Evolutionary conservation across 371 early-diverging fungal genomes (phyloP), one percentile per base, ranked within the genome.

Genomic region (Mucor velutinosus): DNA sequence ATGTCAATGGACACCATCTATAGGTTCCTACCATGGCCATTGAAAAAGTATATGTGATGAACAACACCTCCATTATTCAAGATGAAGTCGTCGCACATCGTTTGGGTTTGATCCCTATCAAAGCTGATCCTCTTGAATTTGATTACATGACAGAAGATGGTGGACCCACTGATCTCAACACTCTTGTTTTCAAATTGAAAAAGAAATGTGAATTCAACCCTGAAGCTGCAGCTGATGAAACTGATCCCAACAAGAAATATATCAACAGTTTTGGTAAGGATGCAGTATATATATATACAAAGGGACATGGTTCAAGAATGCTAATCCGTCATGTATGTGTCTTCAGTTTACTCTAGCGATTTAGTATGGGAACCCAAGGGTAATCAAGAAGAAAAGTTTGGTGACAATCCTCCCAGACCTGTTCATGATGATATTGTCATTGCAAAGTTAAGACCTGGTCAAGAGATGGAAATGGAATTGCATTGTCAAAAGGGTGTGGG

Each of bases 51-150:
- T 97, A 90, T 76, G 89, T 99, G 61, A 79, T 89, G 84, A 93
- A 98, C 85, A 99, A 99, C 85, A 96, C 94, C 14, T 90, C 94
- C 6, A 88, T 99, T 45, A 90, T 99, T 73, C 94, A 94, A 64
- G 99, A 99, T 76, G 99, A 99, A 81, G 91, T 99, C 4, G 77
- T 99, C 45, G 92, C 99, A n/a, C 98, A 99, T 72, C 91, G 99
- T 66, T 80, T 99, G 37, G 99, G 99, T 32, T 82, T 99, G 68
- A 88, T 99, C 60, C 99, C 99, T 39, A 93, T 99, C 69, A 78
- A 89, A 53, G 95, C 92, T 8, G 93, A 97, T 77, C 95, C 98
- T 23, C 74, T 83, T 6, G 66, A 79, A 59, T 95, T 97, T 74
- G 83, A 89, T 57, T 96, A 87, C 75, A 88, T 89, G 79, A 76